These are phyloP conservation scores for Boletus subcaerulescens DNA, from an alignment of 768 basidiomycete genomes.

Conservation along the genomic window DNA sequence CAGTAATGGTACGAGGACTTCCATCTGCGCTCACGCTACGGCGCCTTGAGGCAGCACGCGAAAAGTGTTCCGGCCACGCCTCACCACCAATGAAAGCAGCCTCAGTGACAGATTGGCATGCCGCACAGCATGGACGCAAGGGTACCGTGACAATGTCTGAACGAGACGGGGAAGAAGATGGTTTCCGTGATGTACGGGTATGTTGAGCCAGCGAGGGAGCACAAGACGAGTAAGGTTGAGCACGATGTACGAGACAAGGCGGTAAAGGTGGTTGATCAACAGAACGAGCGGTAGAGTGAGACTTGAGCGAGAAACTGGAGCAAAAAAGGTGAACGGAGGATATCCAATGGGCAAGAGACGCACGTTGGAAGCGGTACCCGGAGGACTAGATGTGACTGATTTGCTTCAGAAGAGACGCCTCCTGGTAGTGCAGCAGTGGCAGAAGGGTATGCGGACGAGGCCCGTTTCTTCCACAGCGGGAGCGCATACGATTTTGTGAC, in stretches of 20 bases:
- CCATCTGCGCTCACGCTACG: slow-evolving; percentile 42
- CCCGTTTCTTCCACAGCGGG: slow-evolving; percentile 58
- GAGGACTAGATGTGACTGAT: slow-evolving; percentile 46
- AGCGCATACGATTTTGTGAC: slow-evolving; percentile 66
- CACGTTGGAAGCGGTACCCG: slow-evolving; percentile 64
- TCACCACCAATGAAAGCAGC: slow-evolving; percentile 52
- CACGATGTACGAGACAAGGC: slow-evolving; percentile 55
- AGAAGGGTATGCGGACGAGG: slow-evolving; percentile 11
- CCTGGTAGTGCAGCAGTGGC: slow-evolving; percentile 22
- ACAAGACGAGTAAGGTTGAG: slow-evolving; percentile 20
- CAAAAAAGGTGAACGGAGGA: not conserved
- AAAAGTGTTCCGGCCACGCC: slow-evolving; percentile 61
- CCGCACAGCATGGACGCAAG: slow-evolving; percentile 66
- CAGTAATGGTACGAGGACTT: slow-evolving; percentile 30
- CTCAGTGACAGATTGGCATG: slow-evolving; percentile 60
- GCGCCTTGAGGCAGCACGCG: slow-evolving; percentile 58
- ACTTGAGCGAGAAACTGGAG: slow-evolving; percentile 42
- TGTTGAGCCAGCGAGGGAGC: slow-evolving; percentile 5
- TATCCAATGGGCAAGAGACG: slow-evolving; percentile 17
- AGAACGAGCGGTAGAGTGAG: slow-evolving; percentile 41
- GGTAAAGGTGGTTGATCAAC: slow-evolving; percentile 37
- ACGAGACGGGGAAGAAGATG: slow-evolving; percentile 35
- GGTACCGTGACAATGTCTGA: slow-evolving; percentile 54
- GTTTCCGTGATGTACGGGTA: slow-evolving; percentile 19
- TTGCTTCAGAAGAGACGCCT: slow-evolving; percentile 29